Evolutionary conservation across 1,139 yeast species (phyloP).

Genomic region (Yamadazyma aaseri): DNA sequence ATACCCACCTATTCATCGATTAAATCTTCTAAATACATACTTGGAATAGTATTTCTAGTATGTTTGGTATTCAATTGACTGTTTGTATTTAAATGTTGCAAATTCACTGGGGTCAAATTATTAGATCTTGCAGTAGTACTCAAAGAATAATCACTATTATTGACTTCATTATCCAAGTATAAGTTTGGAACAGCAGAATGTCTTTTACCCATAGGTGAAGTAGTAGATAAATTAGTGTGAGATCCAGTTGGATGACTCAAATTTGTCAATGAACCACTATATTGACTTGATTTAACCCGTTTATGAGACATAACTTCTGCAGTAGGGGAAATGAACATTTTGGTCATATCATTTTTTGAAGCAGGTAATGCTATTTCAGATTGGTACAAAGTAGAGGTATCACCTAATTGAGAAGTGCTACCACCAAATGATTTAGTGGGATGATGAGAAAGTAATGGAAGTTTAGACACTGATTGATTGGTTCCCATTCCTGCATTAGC

Average conservation of each 20-base stretch:
- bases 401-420: slow-evolving; percentile 31
- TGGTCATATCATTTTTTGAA: slow-evolving; percentile 43
- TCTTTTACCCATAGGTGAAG: slow-evolving; percentile 30
- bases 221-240: slow-evolving; percentile 22
- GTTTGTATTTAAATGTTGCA: slow-evolving; percentile 13
- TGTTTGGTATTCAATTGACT: slow-evolving; percentile 10
- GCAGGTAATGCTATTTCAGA: slow-evolving; percentile 34
- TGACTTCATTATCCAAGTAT: slow-evolving; percentile 34
- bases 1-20: slow-evolving; percentile 31
- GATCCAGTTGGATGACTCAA: slow-evolving; percentile 27
- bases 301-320: slow-evolving; percentile 64
- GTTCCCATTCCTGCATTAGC: slow-evolving; percentile 8
- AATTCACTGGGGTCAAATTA: slow-evolving; percentile 11
- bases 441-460: slow-evolving; percentile 35
- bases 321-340: slow-evolving; percentile 76
- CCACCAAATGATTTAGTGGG: slow-evolving; percentile 19
- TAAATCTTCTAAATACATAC: slow-evolving; percentile 58
- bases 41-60: slow-evolving; percentile 46
- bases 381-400: slow-evolving; percentile 37
- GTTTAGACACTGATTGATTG: slow-evolving; percentile 30
- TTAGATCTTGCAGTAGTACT: slow-evolving; percentile 12
- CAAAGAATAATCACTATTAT: slow-evolving; percentile 37
- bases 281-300: slow-evolving; percentile 26
- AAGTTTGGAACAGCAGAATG: slow-evolving; percentile 38
- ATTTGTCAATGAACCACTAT: slow-evolving; percentile 19